These are phyloP conservation scores for Testicularia cyperi DNA, from an alignment of 1,284 basidiomycete genomes.

Conservation along the genomic window DNA sequence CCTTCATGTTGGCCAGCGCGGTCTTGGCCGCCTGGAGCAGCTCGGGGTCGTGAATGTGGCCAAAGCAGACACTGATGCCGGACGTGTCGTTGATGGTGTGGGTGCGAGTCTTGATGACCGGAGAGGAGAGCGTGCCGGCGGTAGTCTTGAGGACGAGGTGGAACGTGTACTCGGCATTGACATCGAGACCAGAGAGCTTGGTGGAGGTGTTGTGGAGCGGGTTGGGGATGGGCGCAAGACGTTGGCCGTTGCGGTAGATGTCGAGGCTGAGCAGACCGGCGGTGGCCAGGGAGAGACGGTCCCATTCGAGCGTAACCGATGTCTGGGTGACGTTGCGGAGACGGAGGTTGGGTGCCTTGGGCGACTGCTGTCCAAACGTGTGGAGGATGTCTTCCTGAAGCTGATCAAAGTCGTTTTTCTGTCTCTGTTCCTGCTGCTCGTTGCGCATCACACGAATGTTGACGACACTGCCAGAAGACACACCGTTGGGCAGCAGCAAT, in stretches of 20 bases:
- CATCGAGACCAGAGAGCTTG: constrained; percentile 54
- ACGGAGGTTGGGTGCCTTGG: constrained; percentile 47
- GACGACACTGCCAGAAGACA: constrained; percentile 55
- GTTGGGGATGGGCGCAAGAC: constrained; percentile 55
- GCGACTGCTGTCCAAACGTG: constrained; percentile 48
- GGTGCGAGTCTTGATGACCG: constrained; percentile 46
- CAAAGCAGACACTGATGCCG: constrained; percentile 57
- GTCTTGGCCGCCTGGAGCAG: constrained; percentile 41
- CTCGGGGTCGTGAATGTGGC: constrained; percentile 34
- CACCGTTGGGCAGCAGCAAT: constrained; percentile 53
- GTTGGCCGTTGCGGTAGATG: constrained; percentile 55
- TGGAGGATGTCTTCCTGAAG: constrained; percentile 57
- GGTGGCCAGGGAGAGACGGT: constrained; percentile 48
- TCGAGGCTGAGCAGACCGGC: constrained; percentile 53
- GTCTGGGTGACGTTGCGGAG: constrained; percentile 58
- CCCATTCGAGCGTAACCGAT: constrained; percentile 58
- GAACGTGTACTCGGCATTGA: constrained; percentile 57
- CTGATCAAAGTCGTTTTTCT: constrained; percentile 49
- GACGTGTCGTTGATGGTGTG: constrained; percentile 56
- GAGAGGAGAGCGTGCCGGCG: constrained; percentile 49
- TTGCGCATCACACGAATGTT: constrained; percentile 56
- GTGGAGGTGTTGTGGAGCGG: constrained; percentile 56
- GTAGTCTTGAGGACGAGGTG: constrained; percentile 57
- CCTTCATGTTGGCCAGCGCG: constrained; percentile 43
- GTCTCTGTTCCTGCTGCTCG: constrained; percentile 46